Base-by-base conservation (phyloP, 495 filamentous ascomycete genomes). In the Aspergillus affinis region DNA sequence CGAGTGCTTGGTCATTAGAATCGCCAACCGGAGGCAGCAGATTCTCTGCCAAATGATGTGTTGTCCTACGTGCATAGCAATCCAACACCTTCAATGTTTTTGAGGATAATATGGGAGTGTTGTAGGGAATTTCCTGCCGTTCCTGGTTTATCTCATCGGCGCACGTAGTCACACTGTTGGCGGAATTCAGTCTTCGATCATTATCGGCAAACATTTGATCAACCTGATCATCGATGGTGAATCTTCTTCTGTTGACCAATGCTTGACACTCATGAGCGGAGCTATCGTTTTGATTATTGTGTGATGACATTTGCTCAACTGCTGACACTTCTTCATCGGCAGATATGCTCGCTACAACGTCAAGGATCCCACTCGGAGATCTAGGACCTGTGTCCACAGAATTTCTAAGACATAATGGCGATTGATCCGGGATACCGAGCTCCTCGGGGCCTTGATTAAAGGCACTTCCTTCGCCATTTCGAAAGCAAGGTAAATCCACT, bases 141-240 rank as follows among this genome's bases (percentile, higher is more conserved):
- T 15, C 10, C 36, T 41, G 36, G 13, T 15, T 15, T 15, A 10
- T 1, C 13, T 15, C 36, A 41, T 41, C 1, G 36, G 13, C 12
- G 3, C 1, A 41, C 36, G 2, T 15, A 10, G 6, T 15, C 12
- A 41, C 36, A 2, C 36, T 41, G 3, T 17, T 41, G 26, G 36
- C 18, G 20, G 17, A 23, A 54, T 27, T n/a, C 13, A 59, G 45
- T 44, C 32, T 64, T 0, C 62, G 49, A 13, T 64, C 49, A 18
- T 54, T 49, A 27, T 60, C 62, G 45, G 58, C 58, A 26, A 55
- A 41, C 19, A 59, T 45, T 18, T 54, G 57, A 41, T 60, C 59
- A 10, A 60, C 17, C 58, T 67, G 60, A 27, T 65, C 64, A 36
- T 69, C 67, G 46, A 68, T 54, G 0, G 62, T 66, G 23, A 64